Base-by-base conservation (phyloP, 148 eudicot species). In the Polygonum maritimum region DNA sequence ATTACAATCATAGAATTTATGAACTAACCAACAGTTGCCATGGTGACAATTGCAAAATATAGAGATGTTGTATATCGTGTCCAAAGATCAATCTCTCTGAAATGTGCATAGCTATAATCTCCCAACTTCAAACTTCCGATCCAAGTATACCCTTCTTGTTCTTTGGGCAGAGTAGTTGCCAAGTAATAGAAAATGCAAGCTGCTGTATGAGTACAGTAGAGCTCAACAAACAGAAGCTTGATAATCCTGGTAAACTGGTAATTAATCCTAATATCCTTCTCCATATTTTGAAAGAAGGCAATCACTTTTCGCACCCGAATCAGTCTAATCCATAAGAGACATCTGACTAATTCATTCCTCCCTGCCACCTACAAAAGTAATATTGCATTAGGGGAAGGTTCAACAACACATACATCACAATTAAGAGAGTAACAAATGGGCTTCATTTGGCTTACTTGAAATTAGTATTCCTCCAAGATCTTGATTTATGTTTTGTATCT, bases 151-250 rank as follows among this genome's bases (percentile, higher is more conserved):
- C 90, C 93, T 82, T 95, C 99, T 81, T 91, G 73, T 69, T 80
- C 80, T 58, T 80, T 78, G 36, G 98, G 98, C 55, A 95, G 69
- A 67, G 94, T 89, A 47, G 99, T 95, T 55, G 99, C 98, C 76
- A 95, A 78, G 75, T 84, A 92, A 79, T 95, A 95, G 79, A 95
- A 92, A 74, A 95, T 89, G 81, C 99, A 95, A 7, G 99, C 99
- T 65, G 97, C 99, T 45, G 99, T 95, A 81, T 95, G 99, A 15
- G 99, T 95, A 76, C 97, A 95, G 74, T 95, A 95, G 47, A 95
- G 83, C 70, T 95, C 97, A 79, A 95, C 99, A 47, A 75, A 78
- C 33, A 95, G 81, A 79, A 95, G 94, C 77, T 92, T 95, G 55
- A 95, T 60, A 67, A 89, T 92, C 83, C 97, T 86, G 38, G 97